Percentiles rank a stretch among this genome's conserved stretches.
Conservation (phyloP, 129 eudicot genomes). For the Pittosporum tobira region DNA sequence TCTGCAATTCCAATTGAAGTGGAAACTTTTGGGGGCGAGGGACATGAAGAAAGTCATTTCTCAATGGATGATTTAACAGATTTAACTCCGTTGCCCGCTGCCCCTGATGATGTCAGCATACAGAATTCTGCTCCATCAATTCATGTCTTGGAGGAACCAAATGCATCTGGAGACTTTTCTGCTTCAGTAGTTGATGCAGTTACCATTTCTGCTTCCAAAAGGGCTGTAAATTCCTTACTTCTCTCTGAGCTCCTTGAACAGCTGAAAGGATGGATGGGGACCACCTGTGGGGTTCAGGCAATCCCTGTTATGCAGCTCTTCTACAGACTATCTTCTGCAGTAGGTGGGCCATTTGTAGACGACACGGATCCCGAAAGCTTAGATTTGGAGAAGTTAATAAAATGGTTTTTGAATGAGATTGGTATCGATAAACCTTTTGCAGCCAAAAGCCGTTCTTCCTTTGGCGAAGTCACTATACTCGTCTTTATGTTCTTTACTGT, state of each 20-base stretch:
- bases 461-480: conserved; percentile 78
- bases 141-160: conserved; percentile 71
- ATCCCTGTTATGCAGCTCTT: conserved; percentile 93
- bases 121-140: conserved; percentile 61
- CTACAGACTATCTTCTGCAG: conserved; percentile 87
- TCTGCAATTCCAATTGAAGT: conserved; percentile 93
- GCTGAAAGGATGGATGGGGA: conserved; percentile 88
- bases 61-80: conserved; percentile 61
- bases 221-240: conserved; percentile 84
- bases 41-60: conserved; percentile 82
- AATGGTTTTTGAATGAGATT: conserved; percentile 90
- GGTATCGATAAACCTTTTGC: conserved; percentile 51
- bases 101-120: conserved; percentile 50
- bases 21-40: conserved; percentile 74
- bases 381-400: conserved; percentile 71
- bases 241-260: conserved; percentile 86
- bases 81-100: conserved; percentile 48
- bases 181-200: conserved; percentile 69
- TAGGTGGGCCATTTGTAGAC: conserved; percentile 95
- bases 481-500: conserved; percentile 93
- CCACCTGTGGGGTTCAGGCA: conserved; percentile 78
- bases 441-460: conserved; percentile 62
- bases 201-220: conserved; percentile 91
- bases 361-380: conserved; percentile 57
- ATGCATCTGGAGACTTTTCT: conserved; percentile 60